phyloP scores from a whole-genome alignment of 148 eudicot species.

The Polygonum maritimum region DNA sequence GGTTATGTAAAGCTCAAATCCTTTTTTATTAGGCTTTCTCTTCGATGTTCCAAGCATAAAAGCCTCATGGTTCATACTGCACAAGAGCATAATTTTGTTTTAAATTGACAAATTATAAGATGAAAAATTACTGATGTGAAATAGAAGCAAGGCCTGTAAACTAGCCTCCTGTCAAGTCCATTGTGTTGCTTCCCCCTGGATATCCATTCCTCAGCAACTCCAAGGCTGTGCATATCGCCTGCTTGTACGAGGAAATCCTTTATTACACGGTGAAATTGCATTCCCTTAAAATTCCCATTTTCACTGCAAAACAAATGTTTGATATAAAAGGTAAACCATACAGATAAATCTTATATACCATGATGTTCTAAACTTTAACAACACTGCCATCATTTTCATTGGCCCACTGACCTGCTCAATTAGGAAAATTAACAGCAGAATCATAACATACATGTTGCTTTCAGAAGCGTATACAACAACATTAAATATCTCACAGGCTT shows the following conservation, averaged over 20 bases:
- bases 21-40: slow-evolving; percentile 44
- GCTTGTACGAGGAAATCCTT: slow-evolving; percentile 91
- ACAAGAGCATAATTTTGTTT: background rate
- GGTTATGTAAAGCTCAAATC: slow-evolving; percentile 73
- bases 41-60: slow-evolving; percentile 95
- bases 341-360: background rate
- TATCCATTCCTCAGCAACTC: slow-evolving; percentile 75
- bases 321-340: background rate
- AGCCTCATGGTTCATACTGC: slow-evolving; percentile 90
- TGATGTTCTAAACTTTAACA: background rate
- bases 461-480: background rate
- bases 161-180: slow-evolving; percentile 76
- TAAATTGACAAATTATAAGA: background rate
- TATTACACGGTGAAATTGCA: slow-evolving; percentile 81
- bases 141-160: background rate
- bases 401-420: too few species aligned
- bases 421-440: background rate
- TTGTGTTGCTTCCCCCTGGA: slow-evolving; percentile 64
- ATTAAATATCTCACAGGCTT: background rate
- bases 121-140: background rate
- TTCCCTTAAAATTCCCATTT: slow-evolving; percentile 80
- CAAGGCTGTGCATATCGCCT: slow-evolving; percentile 55
- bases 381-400: too few species aligned
- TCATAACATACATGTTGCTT: background rate
- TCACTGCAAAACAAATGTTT: slow-evolving; percentile 43